phyloP scores from a whole-genome alignment of 2,329 filamentous ascomycete genomes.

The Arthrobotrys pseudoclavata region DNA sequence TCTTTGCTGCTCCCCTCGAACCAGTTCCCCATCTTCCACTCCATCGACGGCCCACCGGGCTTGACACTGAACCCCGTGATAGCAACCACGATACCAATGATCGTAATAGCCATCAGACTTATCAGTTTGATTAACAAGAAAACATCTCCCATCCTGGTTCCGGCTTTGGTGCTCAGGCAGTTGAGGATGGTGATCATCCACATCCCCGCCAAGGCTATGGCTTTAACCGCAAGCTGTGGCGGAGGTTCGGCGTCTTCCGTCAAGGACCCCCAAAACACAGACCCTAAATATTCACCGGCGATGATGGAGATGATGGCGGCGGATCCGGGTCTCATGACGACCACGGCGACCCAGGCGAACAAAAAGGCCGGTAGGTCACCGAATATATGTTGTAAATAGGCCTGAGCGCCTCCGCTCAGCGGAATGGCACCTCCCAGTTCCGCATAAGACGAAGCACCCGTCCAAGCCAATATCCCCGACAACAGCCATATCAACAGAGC shows the following conservation, averaged over 20 bases:
- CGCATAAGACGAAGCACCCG: slow-evolving; percentile 92
- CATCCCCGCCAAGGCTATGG: slow-evolving; percentile 82
- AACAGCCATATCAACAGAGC: slow-evolving; percentile 91
- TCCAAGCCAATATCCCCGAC: slow-evolving; percentile 94
- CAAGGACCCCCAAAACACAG: slow-evolving; percentile 68
- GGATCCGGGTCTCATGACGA: slow-evolving; percentile 92
- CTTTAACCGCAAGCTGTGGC: slow-evolving; percentile 90
- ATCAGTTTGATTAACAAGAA: slow-evolving; percentile 99
- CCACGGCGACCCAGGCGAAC: slow-evolving; percentile 95
- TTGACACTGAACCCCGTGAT: slow-evolving; percentile 84
- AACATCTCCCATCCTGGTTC: slow-evolving; percentile 86
- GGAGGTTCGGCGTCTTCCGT: slow-evolving; percentile 85
- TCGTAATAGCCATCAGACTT: slow-evolving; percentile 85
- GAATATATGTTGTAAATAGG: slow-evolving; percentile 96
- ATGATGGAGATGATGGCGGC: slow-evolving; percentile 97
- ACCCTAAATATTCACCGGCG: slow-evolving; percentile 89
- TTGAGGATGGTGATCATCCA: slow-evolving; percentile 85
- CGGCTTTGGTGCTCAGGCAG: slow-evolving; percentile 88
- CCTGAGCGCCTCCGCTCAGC: slow-evolving; percentile 91
- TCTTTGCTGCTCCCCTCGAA: slow-evolving; percentile 84
- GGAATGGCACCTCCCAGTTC: slow-evolving; percentile 96
- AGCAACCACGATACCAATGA: slow-evolving; percentile 90
- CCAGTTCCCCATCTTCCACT: slow-evolving; percentile 91
- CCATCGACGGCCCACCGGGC: slow-evolving; percentile 77
- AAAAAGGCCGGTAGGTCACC: slow-evolving; percentile 92